These are phyloP conservation scores for Salix udensis DNA, from an alignment of 345 rosid genomes.

Conservation along the genomic window DNA sequence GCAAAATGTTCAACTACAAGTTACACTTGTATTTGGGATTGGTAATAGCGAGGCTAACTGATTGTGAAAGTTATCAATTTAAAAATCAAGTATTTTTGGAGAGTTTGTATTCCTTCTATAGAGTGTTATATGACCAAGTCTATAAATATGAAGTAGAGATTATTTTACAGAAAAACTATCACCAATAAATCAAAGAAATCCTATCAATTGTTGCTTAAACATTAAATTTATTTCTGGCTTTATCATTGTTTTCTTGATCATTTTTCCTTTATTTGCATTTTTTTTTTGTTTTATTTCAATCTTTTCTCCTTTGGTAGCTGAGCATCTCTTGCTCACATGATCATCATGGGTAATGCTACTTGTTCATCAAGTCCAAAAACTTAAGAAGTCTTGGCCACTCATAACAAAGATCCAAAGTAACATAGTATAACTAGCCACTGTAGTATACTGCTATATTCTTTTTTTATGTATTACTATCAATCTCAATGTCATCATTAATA, in stretches of 20 bases:
- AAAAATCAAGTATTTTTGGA: neutral
- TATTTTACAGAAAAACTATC: neutral
- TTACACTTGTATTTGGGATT: neutral
- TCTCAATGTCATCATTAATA: neutral
- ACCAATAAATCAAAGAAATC: neutral
- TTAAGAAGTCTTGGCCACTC: neutral
- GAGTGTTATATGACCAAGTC: neutral
- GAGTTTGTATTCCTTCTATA: neutral
- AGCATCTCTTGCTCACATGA: neutral
- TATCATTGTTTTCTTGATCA: neutral
- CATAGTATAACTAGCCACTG: neutral
- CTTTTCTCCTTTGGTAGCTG: neutral
- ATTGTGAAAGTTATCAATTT: neutral
- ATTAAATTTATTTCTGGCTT: neutral
- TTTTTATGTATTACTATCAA: neutral
- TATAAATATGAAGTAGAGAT: neutral
- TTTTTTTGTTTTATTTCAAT: neutral
- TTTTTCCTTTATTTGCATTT: neutral
- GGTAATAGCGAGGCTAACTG: neutral
- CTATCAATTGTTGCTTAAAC: neutral
- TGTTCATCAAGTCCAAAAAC: neutral
- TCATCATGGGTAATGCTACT: neutral
- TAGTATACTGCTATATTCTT: neutral
- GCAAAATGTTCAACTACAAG: neutral
- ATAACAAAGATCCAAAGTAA: neutral